phyloP scores from a whole-genome alignment of 768 basidiomycete genomes.

The Russula emetica region DNA sequence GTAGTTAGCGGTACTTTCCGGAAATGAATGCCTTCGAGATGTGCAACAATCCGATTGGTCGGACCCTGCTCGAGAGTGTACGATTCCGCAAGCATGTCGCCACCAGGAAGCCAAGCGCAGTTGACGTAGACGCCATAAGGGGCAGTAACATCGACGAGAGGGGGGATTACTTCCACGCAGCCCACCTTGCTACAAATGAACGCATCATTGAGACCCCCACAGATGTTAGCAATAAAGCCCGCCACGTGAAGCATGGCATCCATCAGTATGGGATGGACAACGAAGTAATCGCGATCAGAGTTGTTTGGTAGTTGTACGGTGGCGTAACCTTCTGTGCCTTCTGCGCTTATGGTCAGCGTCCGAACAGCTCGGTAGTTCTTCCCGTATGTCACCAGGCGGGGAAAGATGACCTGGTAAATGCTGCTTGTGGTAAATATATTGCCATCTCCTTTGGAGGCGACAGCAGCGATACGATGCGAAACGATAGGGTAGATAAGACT shows the following conservation, averaged over 20 bases:
- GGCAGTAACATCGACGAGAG: conserved; percentile 39
- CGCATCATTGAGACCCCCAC: conserved; percentile 46
- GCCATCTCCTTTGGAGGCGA: conserved; percentile 30
- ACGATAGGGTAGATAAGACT: conserved; percentile 37
- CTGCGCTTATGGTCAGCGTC: conserved; percentile 46
- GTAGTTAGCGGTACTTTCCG: conserved; percentile 49
- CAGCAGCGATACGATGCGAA: conserved; percentile 34
- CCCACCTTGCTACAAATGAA: conserved; percentile 61
- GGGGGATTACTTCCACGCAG: conserved; percentile 44
- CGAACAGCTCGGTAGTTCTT: conserved; percentile 54
- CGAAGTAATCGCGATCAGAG: conserved; percentile 36
- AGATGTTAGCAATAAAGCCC: conserved; percentile 65
- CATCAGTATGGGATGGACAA: conserved; percentile 53
- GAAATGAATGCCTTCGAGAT: conserved; percentile 55
- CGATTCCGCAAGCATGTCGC: conserved; percentile 48
- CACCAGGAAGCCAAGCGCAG: conserved; percentile 42
- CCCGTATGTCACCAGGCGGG: conserved; percentile 63
- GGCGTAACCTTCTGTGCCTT: conserved; percentile 51
- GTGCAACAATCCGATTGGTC: conserved; percentile 47
- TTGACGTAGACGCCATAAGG: conserved; percentile 52
- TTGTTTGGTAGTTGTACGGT: conserved; percentile 41
- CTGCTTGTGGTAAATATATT: conserved; percentile 55
- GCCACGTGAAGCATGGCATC: conserved; percentile 67
- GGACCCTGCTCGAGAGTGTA: conserved; percentile 44
- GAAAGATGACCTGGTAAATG: conserved; percentile 62